These are phyloP conservation scores for Atkinsonella texensis DNA, from an alignment of 2,329 filamentous ascomycete genomes.

Conservation along the genomic window DNA sequence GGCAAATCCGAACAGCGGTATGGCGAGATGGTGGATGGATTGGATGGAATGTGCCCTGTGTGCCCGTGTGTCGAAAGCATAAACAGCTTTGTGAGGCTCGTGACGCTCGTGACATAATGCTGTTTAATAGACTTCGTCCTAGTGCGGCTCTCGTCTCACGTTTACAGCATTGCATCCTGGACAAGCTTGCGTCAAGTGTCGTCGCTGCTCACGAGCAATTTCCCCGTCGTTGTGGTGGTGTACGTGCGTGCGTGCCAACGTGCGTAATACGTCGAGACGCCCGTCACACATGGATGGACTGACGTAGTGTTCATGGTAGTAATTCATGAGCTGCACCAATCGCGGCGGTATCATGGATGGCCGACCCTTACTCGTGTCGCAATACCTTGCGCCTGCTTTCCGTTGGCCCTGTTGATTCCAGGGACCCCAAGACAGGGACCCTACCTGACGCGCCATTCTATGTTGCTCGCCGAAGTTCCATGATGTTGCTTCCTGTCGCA, in stretches of 20 bases:
- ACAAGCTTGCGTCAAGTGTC: not conserved
- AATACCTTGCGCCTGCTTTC: not conserved
- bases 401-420: no score
- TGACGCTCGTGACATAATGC: not conserved
- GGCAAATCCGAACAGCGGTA: not conserved
- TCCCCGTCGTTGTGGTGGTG: not conserved
- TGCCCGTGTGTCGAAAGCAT: no score
- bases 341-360: no score
- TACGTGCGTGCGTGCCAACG: no score
- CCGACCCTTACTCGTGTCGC: not conserved
- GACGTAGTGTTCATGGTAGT: no score
- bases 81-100: not conserved
- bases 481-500: no score
- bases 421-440: no score
- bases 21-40: not conserved
- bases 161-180: not conserved
- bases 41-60: not conserved
- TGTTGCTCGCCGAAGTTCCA: no score
- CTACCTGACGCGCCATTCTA: no score
- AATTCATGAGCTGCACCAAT: no score
- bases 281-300: not conserved
- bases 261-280: not conserved
- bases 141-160: not conserved
- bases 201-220: constrained; percentile 23
- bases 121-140: not conserved